These are phyloP conservation scores for Knoxdaviesia proteae DNA, from an alignment of 2,329 filamentous ascomycete genomes.

Conservation along the genomic window DNA sequence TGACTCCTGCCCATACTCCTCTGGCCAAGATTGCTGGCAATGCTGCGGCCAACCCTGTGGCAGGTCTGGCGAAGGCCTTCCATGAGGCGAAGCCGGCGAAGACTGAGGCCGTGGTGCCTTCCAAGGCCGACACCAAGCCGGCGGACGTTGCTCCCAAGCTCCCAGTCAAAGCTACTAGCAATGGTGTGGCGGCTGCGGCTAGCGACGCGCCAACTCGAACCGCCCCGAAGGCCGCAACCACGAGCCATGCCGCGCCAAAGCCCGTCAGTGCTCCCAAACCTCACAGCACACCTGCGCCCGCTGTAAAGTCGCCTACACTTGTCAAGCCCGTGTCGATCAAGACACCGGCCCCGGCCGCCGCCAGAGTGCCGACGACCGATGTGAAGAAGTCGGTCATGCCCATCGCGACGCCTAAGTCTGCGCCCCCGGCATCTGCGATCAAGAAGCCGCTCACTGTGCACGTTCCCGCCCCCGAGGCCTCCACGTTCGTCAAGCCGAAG, in stretches of 20 bases:
- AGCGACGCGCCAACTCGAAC: too few species aligned
- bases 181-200: too few species aligned
- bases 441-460: conserved; percentile 20
- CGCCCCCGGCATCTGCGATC: conserved; percentile 11
- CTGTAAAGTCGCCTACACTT: background rate
- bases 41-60: too few species aligned
- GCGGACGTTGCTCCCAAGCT: too few species aligned
- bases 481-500: conserved; percentile 34
- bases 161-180: too few species aligned
- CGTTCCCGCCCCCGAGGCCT: conserved; percentile 12
- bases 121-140: too few species aligned
- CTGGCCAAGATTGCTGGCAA: too few species aligned
- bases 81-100: too few species aligned
- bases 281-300: background rate
- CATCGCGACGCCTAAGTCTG: background rate
- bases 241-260: background rate
- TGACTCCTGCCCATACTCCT: too few species aligned
- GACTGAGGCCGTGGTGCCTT: too few species aligned
- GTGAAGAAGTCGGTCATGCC: background rate
- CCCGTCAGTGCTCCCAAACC: too few species aligned
- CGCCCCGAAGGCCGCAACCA: background rate
- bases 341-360: background rate
- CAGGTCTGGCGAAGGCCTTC: too few species aligned
- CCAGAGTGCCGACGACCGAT: background rate
- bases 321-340: background rate